These are phyloP conservation scores for Cytospora schulzeri DNA, from an alignment of 2,329 filamentous ascomycete genomes.

Conservation along the genomic window DNA sequence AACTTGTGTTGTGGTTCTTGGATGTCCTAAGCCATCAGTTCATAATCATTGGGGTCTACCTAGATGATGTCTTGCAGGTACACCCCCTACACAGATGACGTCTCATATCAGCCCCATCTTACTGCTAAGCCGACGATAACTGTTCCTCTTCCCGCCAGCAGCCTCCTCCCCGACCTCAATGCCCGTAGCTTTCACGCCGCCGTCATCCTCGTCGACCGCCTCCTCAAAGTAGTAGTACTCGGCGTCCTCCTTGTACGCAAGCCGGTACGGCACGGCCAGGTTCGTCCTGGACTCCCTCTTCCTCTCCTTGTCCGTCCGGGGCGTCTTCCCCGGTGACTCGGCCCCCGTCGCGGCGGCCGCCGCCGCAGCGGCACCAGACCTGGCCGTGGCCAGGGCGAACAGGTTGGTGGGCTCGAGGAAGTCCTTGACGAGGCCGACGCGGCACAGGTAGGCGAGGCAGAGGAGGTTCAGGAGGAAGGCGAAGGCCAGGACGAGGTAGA, in stretches of 20 bases:
- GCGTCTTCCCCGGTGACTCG: constrained; percentile 41
- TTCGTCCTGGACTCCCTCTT: constrained; percentile 33
- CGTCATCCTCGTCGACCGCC: constrained; percentile 31
- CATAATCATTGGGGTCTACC: neutral
- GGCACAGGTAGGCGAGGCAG: constrained; percentile 62
- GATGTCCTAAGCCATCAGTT: neutral
- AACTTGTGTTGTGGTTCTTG: too few species aligned
- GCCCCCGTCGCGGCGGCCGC: constrained; percentile 37
- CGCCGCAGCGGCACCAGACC: constrained; percentile 33
- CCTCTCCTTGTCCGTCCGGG: constrained; percentile 11
- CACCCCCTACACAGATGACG: too few species aligned
- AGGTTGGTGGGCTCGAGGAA: constrained; percentile 78
- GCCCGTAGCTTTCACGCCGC: neutral
- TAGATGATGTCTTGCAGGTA: neutral
- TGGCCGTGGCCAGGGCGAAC: constrained; percentile 71
- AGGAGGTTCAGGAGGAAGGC: constrained; percentile 69
- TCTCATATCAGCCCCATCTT: constrained; percentile 10
- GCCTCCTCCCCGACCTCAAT: neutral
- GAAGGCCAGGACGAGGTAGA: constrained; percentile 66
- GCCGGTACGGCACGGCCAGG: constrained; percentile 45
- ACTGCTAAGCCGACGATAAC: constrained; percentile 14
- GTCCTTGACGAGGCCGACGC: constrained; percentile 69
- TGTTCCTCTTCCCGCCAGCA: constrained; percentile 4
- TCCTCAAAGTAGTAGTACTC: constrained; percentile 50
- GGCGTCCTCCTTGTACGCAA: constrained; percentile 41